Base-by-base conservation (phyloP, 768 basidiomycete genomes). In the Peribolospora baueri region DNA sequence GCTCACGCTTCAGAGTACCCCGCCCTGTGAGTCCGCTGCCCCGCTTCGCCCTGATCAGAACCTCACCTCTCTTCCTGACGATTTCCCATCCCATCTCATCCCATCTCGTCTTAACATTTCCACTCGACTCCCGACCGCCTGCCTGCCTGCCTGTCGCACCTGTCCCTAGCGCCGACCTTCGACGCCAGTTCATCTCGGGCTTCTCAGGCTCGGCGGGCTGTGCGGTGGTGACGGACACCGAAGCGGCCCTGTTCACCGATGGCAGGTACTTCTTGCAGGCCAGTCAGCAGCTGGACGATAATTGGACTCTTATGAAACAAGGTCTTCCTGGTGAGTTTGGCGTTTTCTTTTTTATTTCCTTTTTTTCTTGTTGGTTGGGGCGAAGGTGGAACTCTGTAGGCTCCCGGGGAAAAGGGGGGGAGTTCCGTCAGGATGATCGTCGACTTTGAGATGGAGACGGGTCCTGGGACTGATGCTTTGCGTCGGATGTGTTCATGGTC, bases 221-320 rank as follows among this genome's bases (percentile, higher is more conserved):
- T 36, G 51, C 55, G 2, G 54, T 13, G 7, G 11, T 43, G 38
- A n/a, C 48, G 11, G 11, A 55, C 7, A 8, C 14, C 39, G 70
- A 77, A 4, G 90, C 88, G 0, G 78, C 73, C 58, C 72, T 93
- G 51, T 97, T 91, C 69, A 97, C 91, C 3, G 91, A 98, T 70
- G 93, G 91, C 3, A 71, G 91, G 48, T 98, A 98, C 64, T 93
- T 83, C 64, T 70, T 95, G 41, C 91, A 98, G 68, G 93, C 93
- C 0, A 77, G 75, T 57, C 76, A 87, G 59, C 85, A 98, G 68
- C 70, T 98, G 60, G 86, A 90, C 66, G 58, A 74, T 50, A 87
- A 88, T 58, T 98, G 91, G 91, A 81, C 73, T 0, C 68, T 97
- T 65, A 88, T 91, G 84, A 88, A 85, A 65, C 79, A 84, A 61